phyloP scores from a whole-genome alignment of 1,139 yeast genomes.

The Wickerhamiella pararugosa region DNA sequence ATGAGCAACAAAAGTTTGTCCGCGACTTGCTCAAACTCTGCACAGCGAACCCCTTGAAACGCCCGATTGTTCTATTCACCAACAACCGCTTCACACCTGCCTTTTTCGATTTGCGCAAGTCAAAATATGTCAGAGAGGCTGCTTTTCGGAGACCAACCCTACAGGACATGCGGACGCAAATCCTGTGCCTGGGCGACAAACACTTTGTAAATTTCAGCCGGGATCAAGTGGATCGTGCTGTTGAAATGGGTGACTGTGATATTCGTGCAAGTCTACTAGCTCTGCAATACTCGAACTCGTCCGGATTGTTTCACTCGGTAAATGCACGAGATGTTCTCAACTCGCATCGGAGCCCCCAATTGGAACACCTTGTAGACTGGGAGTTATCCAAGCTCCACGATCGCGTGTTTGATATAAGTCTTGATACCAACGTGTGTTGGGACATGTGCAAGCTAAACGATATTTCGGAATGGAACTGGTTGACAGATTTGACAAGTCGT shows the following conservation, averaged over 20 bases:
- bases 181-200: neutral
- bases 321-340: neutral
- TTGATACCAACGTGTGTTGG: conserved; percentile 6
- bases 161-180: conserved; percentile 1
- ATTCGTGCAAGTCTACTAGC: conserved; percentile 4
- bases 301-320: conserved; percentile 1
- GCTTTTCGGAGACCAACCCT: conserved; percentile 1
- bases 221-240: neutral
- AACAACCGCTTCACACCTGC: conserved; percentile 2
- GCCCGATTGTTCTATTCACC: conserved; percentile 1
- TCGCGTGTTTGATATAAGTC: conserved; percentile 4
- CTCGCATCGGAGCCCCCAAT: neutral
- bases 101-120: neutral
- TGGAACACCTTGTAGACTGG: neutral
- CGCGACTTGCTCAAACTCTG: neutral
- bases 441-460: conserved; percentile 5
- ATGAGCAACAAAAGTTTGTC: neutral
- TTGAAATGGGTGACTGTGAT: conserved; percentile 1
- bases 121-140: neutral
- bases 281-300: neutral
- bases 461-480: conserved; percentile 4
- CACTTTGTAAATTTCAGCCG: neutral
- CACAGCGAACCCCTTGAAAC: neutral
- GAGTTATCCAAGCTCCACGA: conserved; percentile 1
- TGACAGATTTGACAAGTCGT: neutral